Conservation (phyloP, 164 flowering plant genomes). For the Macadamia tetraphylla region DNA sequence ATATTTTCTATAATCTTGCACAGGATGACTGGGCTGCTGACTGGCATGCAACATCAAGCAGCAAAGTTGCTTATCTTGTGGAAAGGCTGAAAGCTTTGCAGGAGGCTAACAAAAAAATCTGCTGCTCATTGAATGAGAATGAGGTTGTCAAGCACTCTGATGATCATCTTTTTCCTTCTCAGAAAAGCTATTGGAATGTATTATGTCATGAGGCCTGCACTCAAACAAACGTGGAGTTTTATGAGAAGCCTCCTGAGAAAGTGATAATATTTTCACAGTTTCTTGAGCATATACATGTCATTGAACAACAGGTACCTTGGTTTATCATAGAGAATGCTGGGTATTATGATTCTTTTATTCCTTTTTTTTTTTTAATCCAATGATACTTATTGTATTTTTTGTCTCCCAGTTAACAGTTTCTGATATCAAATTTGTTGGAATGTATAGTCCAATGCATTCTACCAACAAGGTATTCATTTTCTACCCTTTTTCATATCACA, state of each 20-base stretch:
- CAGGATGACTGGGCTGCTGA: constrained; percentile 99
- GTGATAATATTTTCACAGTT: constrained; percentile 94
- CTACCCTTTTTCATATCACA: background rate
- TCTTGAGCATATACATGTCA: constrained; percentile 95
- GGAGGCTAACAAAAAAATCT: constrained; percentile 34
- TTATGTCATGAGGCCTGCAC: constrained; percentile 11
- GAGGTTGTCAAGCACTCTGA: constrained; percentile 7
- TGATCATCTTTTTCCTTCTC: constrained; percentile 19
- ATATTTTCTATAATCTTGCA: background rate
- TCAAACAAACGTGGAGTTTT: constrained; percentile 14
- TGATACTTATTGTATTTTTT: background rate
- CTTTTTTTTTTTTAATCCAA: background rate
- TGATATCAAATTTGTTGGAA: constrained; percentile 70
- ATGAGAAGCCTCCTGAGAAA: constrained; percentile 41
- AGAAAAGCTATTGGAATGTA: constrained; percentile 11
- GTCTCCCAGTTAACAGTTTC: constrained; percentile 55
- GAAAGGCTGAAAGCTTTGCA: constrained; percentile 53
- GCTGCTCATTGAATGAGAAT: constrained; percentile 16
- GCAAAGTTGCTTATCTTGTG: constrained; percentile 84
- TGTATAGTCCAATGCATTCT: constrained; percentile 97
- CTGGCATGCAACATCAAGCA: constrained; percentile 98
- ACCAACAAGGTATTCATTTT: constrained; percentile 56
- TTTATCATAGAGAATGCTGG: background rate
- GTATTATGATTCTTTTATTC: background rate
- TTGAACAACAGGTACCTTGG: constrained; percentile 80